Base-by-base conservation (phyloP, 2,329 filamentous ascomycete species). In the Endothia cerciana region DNA sequence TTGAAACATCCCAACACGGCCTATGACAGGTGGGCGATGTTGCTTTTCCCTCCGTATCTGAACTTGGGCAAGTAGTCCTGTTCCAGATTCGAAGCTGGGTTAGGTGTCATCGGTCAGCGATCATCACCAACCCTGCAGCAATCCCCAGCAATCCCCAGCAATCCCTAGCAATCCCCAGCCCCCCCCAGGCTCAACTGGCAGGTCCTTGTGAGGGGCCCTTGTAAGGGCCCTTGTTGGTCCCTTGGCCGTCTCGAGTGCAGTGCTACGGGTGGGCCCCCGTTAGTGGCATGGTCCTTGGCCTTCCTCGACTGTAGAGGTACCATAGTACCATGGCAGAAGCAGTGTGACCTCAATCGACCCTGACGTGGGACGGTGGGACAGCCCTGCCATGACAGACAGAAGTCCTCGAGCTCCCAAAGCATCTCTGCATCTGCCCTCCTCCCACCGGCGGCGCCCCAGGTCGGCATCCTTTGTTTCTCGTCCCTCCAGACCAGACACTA, bases 151-250 rank as follows among this genome's bases (percentile, higher is more conserved):
- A n/a, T n/a, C n/a, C n/a, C n/a, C n/a, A n/a, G n/a, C n/a, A n/a
- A n/a, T n/a, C n/a, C n/a, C n/a, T n/a, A 59, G 57, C 36, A 43
- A 41, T 30, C 57, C 57, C 57, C 51, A 58, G 57, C 57, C n/a
- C n/a, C n/a, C n/a, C n/a, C n/a, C n/a, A n/a, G n/a, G n/a, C n/a
- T n/a, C n/a, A n/a, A n/a, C n/a, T 5, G 33, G 33, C 4, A 36
- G 33, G 33, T 36, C 33, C 33, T 36, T 36, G 33, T 36, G 4
- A 36, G 33, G 33, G 33, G 4, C 33, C 33, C 33, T 36, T n/a
- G 45, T 49, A n/a, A n/a, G n/a, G n/a, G n/a, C 22, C 45, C 45
- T 22, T 51, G 25, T 51, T 17, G 40, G 56, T 0, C 40, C 57
- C 40, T 17, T 30, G 33, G 19, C 55, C n/a, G n/a, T 25, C 47